Base-by-base conservation (phyloP, 495 filamentous ascomycete species). In the Cladorrhinum samala region DNA sequence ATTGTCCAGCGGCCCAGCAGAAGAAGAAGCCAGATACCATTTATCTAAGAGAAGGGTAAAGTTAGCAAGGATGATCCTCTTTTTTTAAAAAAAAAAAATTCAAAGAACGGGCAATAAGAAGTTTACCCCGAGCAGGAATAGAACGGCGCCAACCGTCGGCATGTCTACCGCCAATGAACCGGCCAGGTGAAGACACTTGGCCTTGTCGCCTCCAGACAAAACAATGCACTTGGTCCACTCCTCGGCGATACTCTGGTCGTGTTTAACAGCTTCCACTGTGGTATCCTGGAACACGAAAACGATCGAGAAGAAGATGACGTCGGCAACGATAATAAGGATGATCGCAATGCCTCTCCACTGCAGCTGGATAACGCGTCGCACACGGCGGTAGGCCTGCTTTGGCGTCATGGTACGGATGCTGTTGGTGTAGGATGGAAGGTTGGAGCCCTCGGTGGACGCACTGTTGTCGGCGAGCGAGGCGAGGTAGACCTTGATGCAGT, bases 401-500 rank as follows among this genome's bases (percentile, higher is more conserved):
- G 94, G 88, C 6, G 88, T 91, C 55, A 91, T 79, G 30, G 88
- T 92, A 62, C 85, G 83, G 39, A 93, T 72, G 66, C 90, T 95
- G 56, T 79, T 79, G 18, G 81, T 77, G 68, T 94, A 91, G 1
- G 89, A 89, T 4, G 87, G 89, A 17, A 93, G 72, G 13, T 76
- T 80, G 9, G 88, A 89, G 66, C 80, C 84, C 57, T 79, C 83
- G 25, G 84, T 86, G 4, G 83, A 82, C 30, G 81, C 73, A 48
- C 78, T 77, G 58, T 82, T 83, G 65, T 89, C 83, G 61, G 86
- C 80, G 60, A 92, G 80, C 43, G 95, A 83, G 14, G 90, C 83
- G 61, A 98, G 75, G 63, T 98, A 98, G 52, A 98, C 86, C 58
- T 94, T 85, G 65, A 95, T 87, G 68, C 93, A 97, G 73, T 98